Percentiles rank a stretch among this genome's conserved stretches.
Conservation (phyloP, 2,329 filamentous ascomycete species). For the Talaromyces sp. region DNA sequence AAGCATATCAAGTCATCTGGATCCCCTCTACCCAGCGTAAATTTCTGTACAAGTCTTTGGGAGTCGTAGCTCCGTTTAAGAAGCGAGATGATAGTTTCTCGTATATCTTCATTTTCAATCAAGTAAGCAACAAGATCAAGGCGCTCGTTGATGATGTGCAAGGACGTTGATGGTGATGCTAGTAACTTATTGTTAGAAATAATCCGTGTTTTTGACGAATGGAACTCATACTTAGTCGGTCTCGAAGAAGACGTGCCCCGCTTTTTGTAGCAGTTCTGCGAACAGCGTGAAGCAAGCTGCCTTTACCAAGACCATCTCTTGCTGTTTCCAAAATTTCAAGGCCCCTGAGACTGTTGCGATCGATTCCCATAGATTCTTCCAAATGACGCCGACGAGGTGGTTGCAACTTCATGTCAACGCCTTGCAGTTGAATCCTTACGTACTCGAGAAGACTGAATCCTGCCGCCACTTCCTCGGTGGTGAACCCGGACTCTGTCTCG, state of each 20-base stretch:
- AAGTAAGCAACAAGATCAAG: conserved; percentile 78
- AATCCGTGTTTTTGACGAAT: not conserved
- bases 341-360: conserved; percentile 83
- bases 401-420: conserved; percentile 74
- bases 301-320: conserved; percentile 69
- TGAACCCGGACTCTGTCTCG: conserved; percentile 54
- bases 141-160: conserved; percentile 70
- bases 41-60: conserved; percentile 86
- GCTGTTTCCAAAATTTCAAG: conserved; percentile 86
- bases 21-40: conserved; percentile 86
- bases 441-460: conserved; percentile 81
- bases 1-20: conserved; percentile 83
- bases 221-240: conserved; percentile 63
- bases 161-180: conserved; percentile 81
- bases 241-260: conserved; percentile 74
- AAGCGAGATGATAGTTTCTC: conserved; percentile 63
- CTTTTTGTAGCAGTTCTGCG: conserved; percentile 87
- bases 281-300: conserved; percentile 85
- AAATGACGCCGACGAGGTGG: conserved; percentile 70
- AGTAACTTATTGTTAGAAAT: conserved; percentile 13
- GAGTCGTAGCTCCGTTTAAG: conserved; percentile 77
- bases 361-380: conserved; percentile 79
- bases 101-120: conserved; percentile 59
- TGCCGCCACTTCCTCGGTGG: conserved; percentile 64
- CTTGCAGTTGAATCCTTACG: conserved; percentile 71